Evolutionary conservation across 164 flowering plant genomes (phyloP).

Genomic region (Santalum album): DNA sequence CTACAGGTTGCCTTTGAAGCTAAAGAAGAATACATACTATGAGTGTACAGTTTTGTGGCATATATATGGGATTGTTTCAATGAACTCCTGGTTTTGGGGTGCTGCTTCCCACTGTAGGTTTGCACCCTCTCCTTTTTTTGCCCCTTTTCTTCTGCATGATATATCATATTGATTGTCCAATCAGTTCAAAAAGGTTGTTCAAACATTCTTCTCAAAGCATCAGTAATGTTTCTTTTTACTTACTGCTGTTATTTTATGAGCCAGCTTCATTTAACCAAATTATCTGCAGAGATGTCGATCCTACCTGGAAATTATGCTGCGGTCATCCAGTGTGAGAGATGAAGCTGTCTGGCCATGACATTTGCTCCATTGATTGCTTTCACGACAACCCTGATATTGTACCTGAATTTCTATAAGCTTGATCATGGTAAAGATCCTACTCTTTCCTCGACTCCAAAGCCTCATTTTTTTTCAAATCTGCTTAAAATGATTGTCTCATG

Average conservation of each 20-base stretch:
- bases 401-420: conserved; percentile 65
- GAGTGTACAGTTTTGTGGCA: conserved; percentile 77
- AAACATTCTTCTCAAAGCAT: neutral
- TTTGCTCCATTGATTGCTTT: conserved; percentile 79
- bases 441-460: too few relatives aligned
- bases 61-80: conserved; percentile 65
- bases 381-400: conserved; percentile 76
- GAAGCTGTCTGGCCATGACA: conserved; percentile 84
- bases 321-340: conserved; percentile 55
- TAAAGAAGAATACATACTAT: conserved; percentile 54
- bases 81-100: conserved; percentile 95
- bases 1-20: conserved; percentile 70
- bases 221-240: too few relatives aligned
- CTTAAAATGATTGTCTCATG: too few relatives aligned
- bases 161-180: too few relatives aligned
- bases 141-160: neutral
- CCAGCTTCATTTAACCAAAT: neutral
- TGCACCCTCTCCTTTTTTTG: too few relatives aligned
- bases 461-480: too few relatives aligned
- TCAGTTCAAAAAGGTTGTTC: too few relatives aligned
- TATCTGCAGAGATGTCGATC: conserved; percentile 63
- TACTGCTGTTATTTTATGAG: neutral
- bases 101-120: conserved; percentile 83
- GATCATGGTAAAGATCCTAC: conserved; percentile 51
- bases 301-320: conserved; percentile 63